phyloP scores from a whole-genome alignment of 441 rosid species.

The Theobroma grandiflorum region DNA sequence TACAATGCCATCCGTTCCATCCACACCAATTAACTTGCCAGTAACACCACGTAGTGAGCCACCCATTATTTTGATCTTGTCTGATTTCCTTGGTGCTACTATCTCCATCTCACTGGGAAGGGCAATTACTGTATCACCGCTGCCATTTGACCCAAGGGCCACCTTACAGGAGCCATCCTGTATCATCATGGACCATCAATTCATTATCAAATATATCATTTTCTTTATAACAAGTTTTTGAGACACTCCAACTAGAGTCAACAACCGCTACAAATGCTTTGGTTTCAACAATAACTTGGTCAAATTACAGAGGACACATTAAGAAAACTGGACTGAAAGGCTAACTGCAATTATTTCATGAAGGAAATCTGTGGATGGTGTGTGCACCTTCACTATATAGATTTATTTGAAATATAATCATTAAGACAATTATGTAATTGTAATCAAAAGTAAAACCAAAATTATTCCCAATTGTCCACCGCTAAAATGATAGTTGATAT shows the following conservation, averaged over 20 bases:
- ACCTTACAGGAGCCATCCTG: slow-evolving; percentile 94
- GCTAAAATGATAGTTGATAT: not conserved
- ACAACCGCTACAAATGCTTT: not conserved
- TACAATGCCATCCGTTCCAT: slow-evolving; percentile 90
- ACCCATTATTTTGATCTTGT: slow-evolving; percentile 88
- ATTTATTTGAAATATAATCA: not conserved
- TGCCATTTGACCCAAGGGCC: slow-evolving; percentile 69
- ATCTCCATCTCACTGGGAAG: slow-evolving; percentile 67
- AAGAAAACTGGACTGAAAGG: not conserved
- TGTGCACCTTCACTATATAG: not conserved
- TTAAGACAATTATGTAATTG: not conserved
- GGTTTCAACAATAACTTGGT: not conserved
- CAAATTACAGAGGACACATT: not conserved
- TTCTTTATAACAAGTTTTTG: not conserved
- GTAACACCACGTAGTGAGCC: slow-evolving; percentile 82
- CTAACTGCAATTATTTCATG: not conserved
- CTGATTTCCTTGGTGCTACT: slow-evolving; percentile 81
- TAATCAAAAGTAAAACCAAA: not conserved
- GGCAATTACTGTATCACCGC: slow-evolving; percentile 61
- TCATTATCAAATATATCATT: not conserved
- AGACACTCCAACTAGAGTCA: not conserved
- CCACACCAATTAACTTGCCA: slow-evolving; percentile 94
- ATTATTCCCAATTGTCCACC: too few relatives aligned
- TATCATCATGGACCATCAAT: slow-evolving; percentile 6
- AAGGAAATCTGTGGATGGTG: not conserved